Evolutionary conservation across 2,329 filamentous ascomycete genomes (phyloP).

Genomic region (Pseudocercospora fijiensis): DNA sequence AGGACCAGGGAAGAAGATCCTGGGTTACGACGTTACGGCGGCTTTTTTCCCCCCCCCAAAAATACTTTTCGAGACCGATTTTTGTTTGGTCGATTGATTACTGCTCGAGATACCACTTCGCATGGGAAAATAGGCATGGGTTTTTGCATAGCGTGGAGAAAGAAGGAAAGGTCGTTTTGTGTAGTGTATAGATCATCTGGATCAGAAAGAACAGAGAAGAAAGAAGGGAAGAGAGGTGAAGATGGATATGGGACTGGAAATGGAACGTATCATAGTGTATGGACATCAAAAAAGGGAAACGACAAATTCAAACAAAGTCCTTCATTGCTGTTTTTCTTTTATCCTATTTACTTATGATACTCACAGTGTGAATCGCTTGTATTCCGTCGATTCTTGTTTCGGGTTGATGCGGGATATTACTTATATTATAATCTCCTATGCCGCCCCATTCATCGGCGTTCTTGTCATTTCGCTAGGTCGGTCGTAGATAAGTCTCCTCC

Average conservation of each 20-base stretch:
- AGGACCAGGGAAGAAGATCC: neutral
- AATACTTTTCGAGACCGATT: neutral
- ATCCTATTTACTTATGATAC: too few species aligned
- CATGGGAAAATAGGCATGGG: conserved; percentile 6
- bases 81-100: too few species aligned
- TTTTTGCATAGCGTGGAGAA: neutral
- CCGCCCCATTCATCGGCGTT: too few species aligned
- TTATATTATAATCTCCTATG: too few species aligned
- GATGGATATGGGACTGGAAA: neutral
- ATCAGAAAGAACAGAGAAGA: too few species aligned
- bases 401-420: too few species aligned
- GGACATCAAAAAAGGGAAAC: too few species aligned
- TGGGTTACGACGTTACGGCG: conserved; percentile 6
- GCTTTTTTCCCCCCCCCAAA: neutral
- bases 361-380: too few species aligned
- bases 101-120: conserved; percentile 6
- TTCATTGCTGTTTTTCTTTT: neutral
- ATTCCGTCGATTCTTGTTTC: too few species aligned
- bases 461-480: too few species aligned
- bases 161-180: neutral
- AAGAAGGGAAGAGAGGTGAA: neutral
- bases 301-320: neutral
- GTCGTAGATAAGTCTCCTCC: too few species aligned
- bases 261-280: too few species aligned
- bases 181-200: conserved; percentile 3